Base-by-base conservation (phyloP, 352 stramenopile genomes). In the Phytopythium sindhum region DNA sequence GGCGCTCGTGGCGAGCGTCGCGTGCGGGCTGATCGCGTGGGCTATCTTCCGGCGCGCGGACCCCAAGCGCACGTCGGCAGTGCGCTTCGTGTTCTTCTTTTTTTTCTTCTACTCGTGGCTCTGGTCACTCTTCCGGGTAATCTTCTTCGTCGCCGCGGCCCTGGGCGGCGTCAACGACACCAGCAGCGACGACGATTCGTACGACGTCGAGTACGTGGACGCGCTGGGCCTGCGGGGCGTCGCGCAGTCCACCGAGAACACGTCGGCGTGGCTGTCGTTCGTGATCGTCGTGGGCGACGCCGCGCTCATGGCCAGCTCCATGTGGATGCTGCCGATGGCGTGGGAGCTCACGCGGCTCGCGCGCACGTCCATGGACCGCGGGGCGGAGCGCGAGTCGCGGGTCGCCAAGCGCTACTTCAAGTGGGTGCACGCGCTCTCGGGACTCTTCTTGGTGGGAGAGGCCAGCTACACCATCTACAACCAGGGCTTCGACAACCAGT, bases 61-160 rank as follows among this genome's bases (percentile, higher is more conserved):
- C 51, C 54, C 10, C 11, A 53, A 78, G 57, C 71, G 67, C 50
- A 53, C 69, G 42, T 88, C 78, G 15, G 75, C 72, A 14, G 73
- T 83, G 41, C 73, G 69, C 50, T 84, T 75, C 66, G 65, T 86
- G 14, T 67, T 86, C 63, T 75, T 84, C 66, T 82, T 71, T 52
- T 82, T 86, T 58, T 86, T 88, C 68, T 75, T 81, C 61, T 86
- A 84, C 69, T 61, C 80, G 61, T 82, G 69, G 76, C 66, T 88
- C 26, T 88, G 74, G 77, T 84, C 79, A 60, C 57, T 84, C 45
- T 81, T 83, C 50, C 79, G 70, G n/a, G 61, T 65, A 33, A 26
- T 81, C 23, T 84, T 83, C 68, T 86, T 77, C 58, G 21, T 75
- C 39, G 67, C 85, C 39, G 58, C 74, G 35, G 73, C 77, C 50